Conservation (phyloP, 2,329 filamentous ascomycete species). For the Colletotrichum destructivum region DNA sequence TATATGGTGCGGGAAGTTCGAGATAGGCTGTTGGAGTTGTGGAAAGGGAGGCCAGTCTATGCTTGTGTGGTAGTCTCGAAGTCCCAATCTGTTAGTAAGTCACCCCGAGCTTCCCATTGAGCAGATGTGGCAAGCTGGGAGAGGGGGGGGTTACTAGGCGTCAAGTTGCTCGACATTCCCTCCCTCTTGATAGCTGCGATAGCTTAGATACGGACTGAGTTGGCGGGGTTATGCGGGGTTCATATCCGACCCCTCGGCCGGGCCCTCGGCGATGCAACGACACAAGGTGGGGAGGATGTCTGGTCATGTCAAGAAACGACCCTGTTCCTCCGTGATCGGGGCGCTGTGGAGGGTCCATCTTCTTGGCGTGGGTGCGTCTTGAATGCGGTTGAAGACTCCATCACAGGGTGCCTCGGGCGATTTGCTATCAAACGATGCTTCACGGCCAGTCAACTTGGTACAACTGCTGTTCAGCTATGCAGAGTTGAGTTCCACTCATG, state of each 20-base stretch:
- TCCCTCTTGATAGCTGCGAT: conserved; percentile 28
- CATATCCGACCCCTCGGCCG: conserved; percentile 32
- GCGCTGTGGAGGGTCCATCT: not conserved
- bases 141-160: not conserved
- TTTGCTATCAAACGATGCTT: no score
- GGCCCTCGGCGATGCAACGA: conserved; percentile 30
- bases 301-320: conserved; percentile 11
- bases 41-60: not conserved
- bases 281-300: conserved; percentile 2
- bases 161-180: conserved; percentile 1
- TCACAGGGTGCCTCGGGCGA: not conserved
- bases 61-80: no score
- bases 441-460: no score
- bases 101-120: not conserved
- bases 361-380: not conserved
- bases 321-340: conserved; percentile 34
- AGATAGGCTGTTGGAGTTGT: not conserved
- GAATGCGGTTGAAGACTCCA: not conserved
- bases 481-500: no score
- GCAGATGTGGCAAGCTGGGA: conserved; percentile 17
- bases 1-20: not conserved
- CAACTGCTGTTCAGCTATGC: no score
- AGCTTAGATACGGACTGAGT: conserved; percentile 16
- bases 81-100: not conserved
- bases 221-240: conserved; percentile 30